A percentile compares a stretch with the other conserved stretches of the same genome.
Conservation (phyloP, 805 yeast genomes). For the Saccharomyces mikatae region DNA sequence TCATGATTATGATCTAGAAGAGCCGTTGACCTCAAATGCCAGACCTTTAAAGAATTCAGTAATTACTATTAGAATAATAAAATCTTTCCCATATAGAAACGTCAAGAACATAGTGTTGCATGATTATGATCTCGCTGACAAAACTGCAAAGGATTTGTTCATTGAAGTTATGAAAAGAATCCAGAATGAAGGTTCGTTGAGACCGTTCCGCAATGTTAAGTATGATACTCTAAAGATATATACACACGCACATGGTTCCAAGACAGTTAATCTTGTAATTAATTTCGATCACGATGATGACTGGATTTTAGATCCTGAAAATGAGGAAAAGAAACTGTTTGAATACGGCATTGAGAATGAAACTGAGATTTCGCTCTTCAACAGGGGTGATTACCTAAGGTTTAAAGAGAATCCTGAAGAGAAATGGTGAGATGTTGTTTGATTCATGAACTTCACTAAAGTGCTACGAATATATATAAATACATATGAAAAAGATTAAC, state of each 20-base stretch:
- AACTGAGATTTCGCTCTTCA: conserved; percentile 83
- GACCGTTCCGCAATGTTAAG: conserved; percentile 74
- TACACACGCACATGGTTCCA: conserved; percentile 91
- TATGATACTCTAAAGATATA: conserved; percentile 78
- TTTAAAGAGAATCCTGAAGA: conserved; percentile 82
- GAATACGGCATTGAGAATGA: conserved; percentile 70
- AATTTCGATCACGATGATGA: conserved; percentile 75
- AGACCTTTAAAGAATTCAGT: conserved; percentile 63
- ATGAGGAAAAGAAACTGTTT: conserved; percentile 35
- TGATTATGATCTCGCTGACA: conserved; percentile 59
- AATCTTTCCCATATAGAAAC: conserved; percentile 87
- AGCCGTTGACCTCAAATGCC: conserved; percentile 73
- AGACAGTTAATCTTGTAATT: conserved; percentile 85
- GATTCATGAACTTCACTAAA: not conserved
- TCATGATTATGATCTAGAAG: conserved; percentile 39
- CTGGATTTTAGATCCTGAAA: conserved; percentile 49
- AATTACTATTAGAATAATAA: conserved; percentile 76
- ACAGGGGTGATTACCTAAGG: conserved; percentile 51
- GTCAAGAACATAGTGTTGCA: conserved; percentile 67
- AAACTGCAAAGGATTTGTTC: conserved; percentile 59
- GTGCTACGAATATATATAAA: not conserved
- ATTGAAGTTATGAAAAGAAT: conserved; percentile 41
- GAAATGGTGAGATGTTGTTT: conserved; percentile 55
- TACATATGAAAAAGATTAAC: not conserved
- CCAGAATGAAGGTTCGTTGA: conserved; percentile 53